phyloP scores from a whole-genome alignment of 306 rosid genomes.

The Gleditsia sinensis region DNA sequence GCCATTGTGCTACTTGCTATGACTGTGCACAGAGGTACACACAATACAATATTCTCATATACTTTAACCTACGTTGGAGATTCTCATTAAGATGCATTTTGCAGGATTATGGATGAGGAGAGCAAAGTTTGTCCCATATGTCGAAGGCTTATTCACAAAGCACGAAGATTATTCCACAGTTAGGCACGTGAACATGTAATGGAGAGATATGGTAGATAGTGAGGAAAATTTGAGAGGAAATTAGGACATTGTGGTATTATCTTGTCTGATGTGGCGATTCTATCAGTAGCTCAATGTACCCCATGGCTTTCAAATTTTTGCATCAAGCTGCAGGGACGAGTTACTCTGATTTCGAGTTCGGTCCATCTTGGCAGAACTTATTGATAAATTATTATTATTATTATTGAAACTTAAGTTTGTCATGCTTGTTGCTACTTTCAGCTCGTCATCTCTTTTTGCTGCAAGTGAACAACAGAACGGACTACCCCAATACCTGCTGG shows the following conservation, averaged over 20 bases:
- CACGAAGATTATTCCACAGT: conserved; percentile 52
- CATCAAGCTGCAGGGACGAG: conserved; percentile 25
- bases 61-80: not conserved
- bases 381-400: not conserved
- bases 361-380: not conserved
- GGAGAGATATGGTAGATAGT: conserved; percentile 27
- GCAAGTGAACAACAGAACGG: not conserved
- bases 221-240: conserved; percentile 7
- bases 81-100: conserved; percentile 22
- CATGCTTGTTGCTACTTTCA: not conserved
- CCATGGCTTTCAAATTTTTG: conserved; percentile 5
- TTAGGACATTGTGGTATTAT: conserved; percentile 3
- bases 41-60: not conserved
- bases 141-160: conserved; percentile 67
- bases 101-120: conserved; percentile 70
- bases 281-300: not conserved
- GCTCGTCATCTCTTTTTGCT: not conserved
- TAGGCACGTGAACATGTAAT: conserved; percentile 25
- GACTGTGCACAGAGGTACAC: conserved; percentile 73
- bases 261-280: conserved; percentile 3
- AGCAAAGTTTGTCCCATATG: conserved; percentile 73
- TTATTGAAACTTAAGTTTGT: not conserved
- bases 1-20: conserved; percentile 77
- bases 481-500: not conserved
- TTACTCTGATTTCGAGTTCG: conserved; percentile 10